Base-by-base conservation (phyloP, 441 rosid species). In the Hypseocharis bilobata region DNA sequence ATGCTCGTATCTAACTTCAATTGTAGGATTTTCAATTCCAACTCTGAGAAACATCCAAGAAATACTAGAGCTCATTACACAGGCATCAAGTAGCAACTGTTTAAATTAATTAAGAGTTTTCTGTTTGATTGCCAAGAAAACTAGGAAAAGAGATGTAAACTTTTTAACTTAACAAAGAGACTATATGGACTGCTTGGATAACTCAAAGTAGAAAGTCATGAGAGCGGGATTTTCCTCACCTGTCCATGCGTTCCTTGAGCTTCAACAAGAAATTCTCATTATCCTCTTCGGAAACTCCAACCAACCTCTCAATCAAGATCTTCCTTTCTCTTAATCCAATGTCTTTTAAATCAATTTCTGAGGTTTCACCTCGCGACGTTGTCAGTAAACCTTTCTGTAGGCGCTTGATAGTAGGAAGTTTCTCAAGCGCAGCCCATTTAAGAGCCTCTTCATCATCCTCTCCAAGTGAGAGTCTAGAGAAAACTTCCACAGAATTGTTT, bases 231-330 rank as follows among this genome's bases (percentile, higher is more conserved):
- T 14, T 11, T 34, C 47, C 54, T 42, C 71, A 74, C 91, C 89
- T 84, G n/a, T 86, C 88, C 36, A 83, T 52, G 3, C 93, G 83
- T 7, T 65, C 64, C 79, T 72, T 84, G 63, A 86, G 76, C 70
- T 77, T 87, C 36, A 64, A 34, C 77, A 86, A 72, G 77, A 85
- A 89, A 62, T 68, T 71, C 73, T 82, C 93, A 63, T 86, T 86
- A 42, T 84, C 86, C 42, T 76, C 82, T 44, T 84, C 83, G 0
- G 78, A 64, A 1, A 61, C 54, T 6, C 34, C 72, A 29, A 83
- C 70, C 66, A 89, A 69, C 73, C 84, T 83, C 56, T 80, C 84
- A 8, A 85, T 52, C 70, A 87, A 68, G 54, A 23, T 64, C 74
- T 72, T 83, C 67, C 79, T 83, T 59, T 84, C 84, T 6, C 58